Conservation (phyloP, 768 basidiomycete species). For the Leccinum fibrillosum region DNA sequence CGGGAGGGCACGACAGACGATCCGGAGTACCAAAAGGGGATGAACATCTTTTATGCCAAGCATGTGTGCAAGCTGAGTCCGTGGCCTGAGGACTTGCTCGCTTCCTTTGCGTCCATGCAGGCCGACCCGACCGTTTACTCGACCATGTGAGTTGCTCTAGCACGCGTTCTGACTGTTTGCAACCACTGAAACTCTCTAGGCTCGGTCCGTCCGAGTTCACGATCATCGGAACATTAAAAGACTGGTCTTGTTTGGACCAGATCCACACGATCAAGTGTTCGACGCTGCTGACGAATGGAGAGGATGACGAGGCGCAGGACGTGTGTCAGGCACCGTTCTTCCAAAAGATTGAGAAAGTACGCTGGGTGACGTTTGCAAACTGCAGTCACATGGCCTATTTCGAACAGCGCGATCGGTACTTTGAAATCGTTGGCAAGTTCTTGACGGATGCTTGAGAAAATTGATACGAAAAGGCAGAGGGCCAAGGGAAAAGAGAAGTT, state of each 20-base stretch:
- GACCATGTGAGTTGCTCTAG: conserved; percentile 29
- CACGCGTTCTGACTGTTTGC: not conserved
- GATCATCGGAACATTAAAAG: conserved; percentile 39
- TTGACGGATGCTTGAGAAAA: conserved; percentile 4
- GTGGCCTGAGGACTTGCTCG: conserved; percentile 33
- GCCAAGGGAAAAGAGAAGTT: not conserved
- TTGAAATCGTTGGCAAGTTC: conserved; percentile 15
- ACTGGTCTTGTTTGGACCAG: conserved; percentile 46
- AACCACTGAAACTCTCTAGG: not conserved
- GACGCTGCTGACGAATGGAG: conserved; percentile 39
- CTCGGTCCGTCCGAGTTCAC: conserved; percentile 35
- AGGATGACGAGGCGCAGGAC: conserved; percentile 39
- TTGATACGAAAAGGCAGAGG: not conserved
- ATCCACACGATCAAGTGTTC: conserved; percentile 38
- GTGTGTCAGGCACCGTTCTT: conserved; percentile 33
- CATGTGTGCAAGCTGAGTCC: conserved; percentile 35
- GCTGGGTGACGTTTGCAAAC: conserved; percentile 34
- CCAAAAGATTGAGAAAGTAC: conserved; percentile 29
- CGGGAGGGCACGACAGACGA: conserved; percentile 29
- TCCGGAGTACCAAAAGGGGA: conserved; percentile 33
- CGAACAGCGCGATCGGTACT: conserved; percentile 19
- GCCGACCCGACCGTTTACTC: conserved; percentile 34
- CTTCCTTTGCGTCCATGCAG: conserved; percentile 24
- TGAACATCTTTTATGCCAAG: conserved; percentile 31
- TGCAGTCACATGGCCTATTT: conserved; percentile 17